Base-by-base conservation (phyloP, 1,139 yeast genomes). In the Groenewaldozyma sp. region DNA sequence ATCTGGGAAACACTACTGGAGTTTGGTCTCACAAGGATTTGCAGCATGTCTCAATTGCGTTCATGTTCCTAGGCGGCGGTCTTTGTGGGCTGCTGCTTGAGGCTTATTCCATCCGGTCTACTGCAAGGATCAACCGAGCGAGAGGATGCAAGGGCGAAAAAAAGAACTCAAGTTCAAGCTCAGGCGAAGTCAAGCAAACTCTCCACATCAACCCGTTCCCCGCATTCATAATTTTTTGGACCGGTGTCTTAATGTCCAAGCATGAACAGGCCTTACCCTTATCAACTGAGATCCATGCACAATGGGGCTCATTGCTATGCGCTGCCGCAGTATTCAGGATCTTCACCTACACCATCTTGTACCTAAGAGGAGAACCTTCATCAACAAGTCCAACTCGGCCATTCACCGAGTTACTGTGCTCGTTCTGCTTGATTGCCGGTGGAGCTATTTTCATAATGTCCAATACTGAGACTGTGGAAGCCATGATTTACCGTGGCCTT, bases 31-130 rank as follows among this genome's bases (percentile, higher is more conserved):
- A 94, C 31, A 88, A 88, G 61, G 98, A 91, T 59, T 72, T 91
- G 48, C 97, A 91, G 63, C 98, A 91, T 59, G 94, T 70, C 9
- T 84, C 95, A 13, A 88, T 91, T 60, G 98, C 98, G 1, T 91
- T 91, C 59, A 82, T 91, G 75, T 91, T 71, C 59, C 71, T 91
- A 53, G 97, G 98, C 9, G 78, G 91, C 40, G 98, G 98, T 4
- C 65, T 87, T 32, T 82, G 95, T 63, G 98, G 98, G 2, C 71
- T 91, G 22, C 65, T 88, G 33, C 69, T 86, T 7, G 98, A 91
- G 59, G 57, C 72, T 16, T 71, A 71, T 45, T 61, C 79, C 41
- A 63, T 65, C 20, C 56, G 60, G 22, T 26, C 33, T 5, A 19
- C 24, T 13, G 33, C 21, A 37, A 39, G 43, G 46, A 49, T 41